Evolutionary conservation across 2,329 filamentous ascomycete species (phyloP).

Genomic region (Sphaerostilbella broomeana): DNA sequence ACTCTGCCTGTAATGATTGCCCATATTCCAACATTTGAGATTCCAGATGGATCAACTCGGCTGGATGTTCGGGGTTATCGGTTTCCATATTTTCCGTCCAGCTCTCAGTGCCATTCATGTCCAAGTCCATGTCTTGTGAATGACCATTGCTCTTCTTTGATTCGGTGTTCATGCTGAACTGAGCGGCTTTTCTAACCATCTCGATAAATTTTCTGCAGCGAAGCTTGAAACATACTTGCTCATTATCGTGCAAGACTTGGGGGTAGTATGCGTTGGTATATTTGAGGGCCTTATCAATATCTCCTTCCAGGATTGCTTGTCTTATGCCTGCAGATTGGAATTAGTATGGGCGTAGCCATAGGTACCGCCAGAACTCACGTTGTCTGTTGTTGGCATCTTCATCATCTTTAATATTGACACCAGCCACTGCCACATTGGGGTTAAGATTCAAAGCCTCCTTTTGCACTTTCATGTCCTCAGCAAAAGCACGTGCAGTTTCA

Average conservation of each 20-base stretch:
- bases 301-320: constrained; percentile 78
- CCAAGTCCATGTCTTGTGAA: constrained; percentile 49
- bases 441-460: constrained; percentile 61
- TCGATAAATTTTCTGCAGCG: constrained; percentile 91
- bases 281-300: constrained; percentile 86
- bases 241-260: constrained; percentile 69
- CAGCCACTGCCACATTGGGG: constrained; percentile 44
- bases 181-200: constrained; percentile 73
- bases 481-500: constrained; percentile 84
- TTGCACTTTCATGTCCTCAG: constrained; percentile 70
- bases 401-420: constrained; percentile 68
- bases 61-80: constrained; percentile 36
- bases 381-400: constrained; percentile 81
- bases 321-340: constrained; percentile 60
- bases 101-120: constrained; percentile 40
- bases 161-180: constrained; percentile 48
- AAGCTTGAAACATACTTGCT: constrained; percentile 80
- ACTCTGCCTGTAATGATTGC: constrained; percentile 69
- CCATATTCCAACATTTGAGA: constrained; percentile 72
- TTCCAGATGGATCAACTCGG: constrained; percentile 45
- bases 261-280: constrained; percentile 74
- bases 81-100: constrained; percentile 48
- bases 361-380: constrained; percentile 45
- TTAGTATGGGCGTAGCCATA: not conserved
- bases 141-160: constrained; percentile 39